Percentiles rank a stretch among this genome's conserved stretches.
phyloP scores from a whole-genome alignment of 441 rosid genomes.

The Populus hybrid region DNA sequence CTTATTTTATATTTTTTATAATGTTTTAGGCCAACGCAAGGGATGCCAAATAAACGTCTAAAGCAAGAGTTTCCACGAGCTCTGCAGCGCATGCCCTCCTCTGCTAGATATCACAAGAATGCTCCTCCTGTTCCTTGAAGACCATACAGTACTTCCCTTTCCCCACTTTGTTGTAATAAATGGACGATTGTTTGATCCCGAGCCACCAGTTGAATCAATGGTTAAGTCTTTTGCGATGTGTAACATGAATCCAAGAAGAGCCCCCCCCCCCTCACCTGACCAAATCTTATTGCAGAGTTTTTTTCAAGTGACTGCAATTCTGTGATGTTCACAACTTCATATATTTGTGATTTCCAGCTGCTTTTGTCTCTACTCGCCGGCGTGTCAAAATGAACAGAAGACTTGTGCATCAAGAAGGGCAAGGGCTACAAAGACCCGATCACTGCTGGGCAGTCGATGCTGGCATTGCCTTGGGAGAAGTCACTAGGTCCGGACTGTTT shows the following conservation, averaged over 20 bases:
- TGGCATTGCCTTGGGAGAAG: background rate
- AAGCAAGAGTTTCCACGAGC: slow-evolving; percentile 70
- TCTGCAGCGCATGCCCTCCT: slow-evolving; percentile 66
- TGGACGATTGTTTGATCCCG: slow-evolving; percentile 12
- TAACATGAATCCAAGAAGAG: slow-evolving; percentile 9
- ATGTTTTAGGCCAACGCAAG: slow-evolving; percentile 53
- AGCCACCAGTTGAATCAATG: slow-evolving; percentile 3
- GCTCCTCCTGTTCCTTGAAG: slow-evolving; percentile 54
- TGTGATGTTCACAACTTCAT: slow-evolving; percentile 1
- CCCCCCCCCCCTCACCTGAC: background rate
- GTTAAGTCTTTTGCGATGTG: background rate
- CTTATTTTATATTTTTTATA: slow-evolving; percentile 16
- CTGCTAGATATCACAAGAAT: slow-evolving; percentile 71
- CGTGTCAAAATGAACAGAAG: background rate
- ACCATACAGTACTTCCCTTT: background rate
- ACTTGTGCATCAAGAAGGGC: background rate
- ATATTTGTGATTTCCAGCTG: slow-evolving; percentile 5
- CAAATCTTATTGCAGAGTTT: slow-evolving; percentile 9
- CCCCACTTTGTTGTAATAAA: slow-evolving; percentile 12
- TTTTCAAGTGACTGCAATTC: slow-evolving; percentile 14
- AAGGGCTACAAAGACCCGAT: slow-evolving; percentile 4
- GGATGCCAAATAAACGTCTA: slow-evolving; percentile 64
- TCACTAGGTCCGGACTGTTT: background rate
- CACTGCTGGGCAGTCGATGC: background rate
- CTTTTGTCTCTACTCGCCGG: background rate